phyloP scores from a whole-genome alignment of 2,329 filamentous ascomycete genomes.

The Basipetospora sp. region DNA sequence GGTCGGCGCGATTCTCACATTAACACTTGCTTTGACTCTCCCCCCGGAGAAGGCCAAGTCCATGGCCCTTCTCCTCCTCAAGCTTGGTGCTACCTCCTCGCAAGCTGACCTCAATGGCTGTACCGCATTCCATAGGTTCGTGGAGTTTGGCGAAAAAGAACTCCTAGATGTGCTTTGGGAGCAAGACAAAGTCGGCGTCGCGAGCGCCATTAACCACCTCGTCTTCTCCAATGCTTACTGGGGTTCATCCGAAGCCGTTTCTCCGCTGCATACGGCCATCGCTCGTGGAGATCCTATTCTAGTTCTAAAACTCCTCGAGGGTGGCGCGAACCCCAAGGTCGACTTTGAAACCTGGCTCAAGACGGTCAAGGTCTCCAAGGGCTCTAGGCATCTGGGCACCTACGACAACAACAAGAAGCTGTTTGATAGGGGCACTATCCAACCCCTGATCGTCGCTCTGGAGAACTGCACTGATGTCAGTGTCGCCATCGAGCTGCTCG shows the following conservation, averaged over 20 bases:
- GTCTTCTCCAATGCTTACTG: constrained; percentile 24
- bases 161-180: constrained; percentile 36
- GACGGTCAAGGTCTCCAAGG: constrained; percentile 30
- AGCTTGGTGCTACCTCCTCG: constrained; percentile 55
- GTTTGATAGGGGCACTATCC: constrained; percentile 36
- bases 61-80: constrained; percentile 51
- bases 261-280: constrained; percentile 46
- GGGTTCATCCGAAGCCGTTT: constrained; percentile 21
- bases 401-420: constrained; percentile 32
- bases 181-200: constrained; percentile 44
- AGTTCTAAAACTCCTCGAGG: constrained; percentile 45
- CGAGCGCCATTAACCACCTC: constrained; percentile 53
- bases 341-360: constrained; percentile 52
- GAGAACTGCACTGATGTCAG: constrained; percentile 28
- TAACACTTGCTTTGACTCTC: constrained; percentile 53
- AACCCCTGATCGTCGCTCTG: constrained; percentile 53
- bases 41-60: constrained; percentile 46
- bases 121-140: constrained; percentile 48
- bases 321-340: constrained; percentile 45
- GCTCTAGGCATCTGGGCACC: constrained; percentile 16
- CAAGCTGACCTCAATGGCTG: constrained; percentile 53
- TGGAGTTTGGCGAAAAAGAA: constrained; percentile 29
- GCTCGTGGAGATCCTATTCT: constrained; percentile 34
- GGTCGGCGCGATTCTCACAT: constrained; percentile 49
- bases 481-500: constrained; percentile 43